Percentiles rank a stretch among this genome's conserved stretches.
Evolutionary conservation across 495 filamentous ascomycete genomes (phyloP).

Genomic region (Platismatia glauca): DNA sequence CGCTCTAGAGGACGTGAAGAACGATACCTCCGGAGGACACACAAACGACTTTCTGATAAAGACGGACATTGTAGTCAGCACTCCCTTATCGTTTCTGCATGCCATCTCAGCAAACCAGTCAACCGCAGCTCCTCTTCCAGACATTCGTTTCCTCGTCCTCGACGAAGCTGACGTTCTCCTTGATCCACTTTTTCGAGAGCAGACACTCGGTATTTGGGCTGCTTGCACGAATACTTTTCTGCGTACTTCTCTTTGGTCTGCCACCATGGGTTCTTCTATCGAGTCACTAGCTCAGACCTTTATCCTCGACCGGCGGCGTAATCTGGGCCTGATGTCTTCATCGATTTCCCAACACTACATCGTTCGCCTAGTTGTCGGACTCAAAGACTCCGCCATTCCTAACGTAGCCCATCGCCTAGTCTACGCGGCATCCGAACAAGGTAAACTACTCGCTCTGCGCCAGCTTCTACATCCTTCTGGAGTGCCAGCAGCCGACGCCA

Average conservation of each 20-base stretch:
- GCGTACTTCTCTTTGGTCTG: slow-evolving; percentile 78
- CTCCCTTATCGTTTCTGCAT: slow-evolving; percentile 69
- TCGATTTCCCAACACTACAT: slow-evolving; percentile 34
- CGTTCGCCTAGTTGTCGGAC: slow-evolving; percentile 78
- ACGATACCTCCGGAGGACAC: slow-evolving; percentile 30
- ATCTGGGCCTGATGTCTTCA: slow-evolving; percentile 20
- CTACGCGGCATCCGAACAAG: slow-evolving; percentile 86
- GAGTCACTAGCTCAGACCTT: slow-evolving; percentile 64
- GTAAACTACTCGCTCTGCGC: slow-evolving; percentile 84
- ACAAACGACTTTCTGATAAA: slow-evolving; percentile 37
- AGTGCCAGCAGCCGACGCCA: slow-evolving; percentile 42
- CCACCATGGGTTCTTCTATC: slow-evolving; percentile 90
- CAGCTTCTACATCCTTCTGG: slow-evolving; percentile 71
- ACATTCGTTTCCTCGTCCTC: slow-evolving; percentile 63
- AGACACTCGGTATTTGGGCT: slow-evolving; percentile 81
- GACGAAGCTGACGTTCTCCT: slow-evolving; percentile 95
- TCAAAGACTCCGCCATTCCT: slow-evolving; percentile 90
- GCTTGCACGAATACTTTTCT: slow-evolving; percentile 58
- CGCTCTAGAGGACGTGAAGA: slow-evolving; percentile 35
- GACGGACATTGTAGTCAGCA: slow-evolving; percentile 82
- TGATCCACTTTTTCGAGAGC: slow-evolving; percentile 80
- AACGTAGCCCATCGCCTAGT: slow-evolving; percentile 81
- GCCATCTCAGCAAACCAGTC: slow-evolving; percentile 48
- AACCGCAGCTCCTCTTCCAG: slow-evolving; percentile 43
- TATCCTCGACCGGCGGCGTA: slow-evolving; percentile 40